Base-by-base conservation (phyloP, 768 basidiomycete species). In the Calocybe indica region DNA sequence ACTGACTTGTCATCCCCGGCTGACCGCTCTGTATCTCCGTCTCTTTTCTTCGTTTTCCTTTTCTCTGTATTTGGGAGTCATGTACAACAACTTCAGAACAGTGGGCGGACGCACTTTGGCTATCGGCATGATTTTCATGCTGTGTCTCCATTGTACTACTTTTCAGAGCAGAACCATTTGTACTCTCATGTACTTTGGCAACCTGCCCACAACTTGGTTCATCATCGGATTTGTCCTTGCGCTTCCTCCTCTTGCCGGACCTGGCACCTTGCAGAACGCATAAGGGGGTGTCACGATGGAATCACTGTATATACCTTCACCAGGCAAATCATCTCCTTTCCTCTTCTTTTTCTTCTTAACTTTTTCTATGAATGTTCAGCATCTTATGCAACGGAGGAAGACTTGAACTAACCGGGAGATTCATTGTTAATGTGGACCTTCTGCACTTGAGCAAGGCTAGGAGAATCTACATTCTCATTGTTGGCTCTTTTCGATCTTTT, bases 1-100 rank as follows among this genome's bases (percentile, higher is more conserved):
- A 39, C 28, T 55, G 50, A 12, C 48, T 56, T 7, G 58, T 48
- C 13, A 59, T 43, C 3, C 31, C 13, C 47, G n/a, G 52, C 51
- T 30, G 55, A 37, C 38, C 46, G 30, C 58, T 39, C 11, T 58
- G 43, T 22, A 53, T 49, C 1, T 57, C 54, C 7, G 59, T 55
- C 43, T 69, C 66, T 43, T 66, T 68, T 56, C 61, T 66, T 37
- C 63, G 66, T 55, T 72, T 73, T 58, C 69, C 70, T 55, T 67
- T 73, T 56, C 70, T 70, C 52, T 69, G 72, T 58, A 71, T 72
- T 42, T 53, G 8, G 40, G 48, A 22, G 45, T 55, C 8, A 22
- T 22, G 22, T 22, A 22, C 22, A 22, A 4, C 22, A 22, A 22
- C 22, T 4, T 22, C 22, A 22, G 22, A 22, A 22, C 22, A 22